Conservation (phyloP, 192 early-diverging fungal genomes). For the Coemansia sp. region DNA sequence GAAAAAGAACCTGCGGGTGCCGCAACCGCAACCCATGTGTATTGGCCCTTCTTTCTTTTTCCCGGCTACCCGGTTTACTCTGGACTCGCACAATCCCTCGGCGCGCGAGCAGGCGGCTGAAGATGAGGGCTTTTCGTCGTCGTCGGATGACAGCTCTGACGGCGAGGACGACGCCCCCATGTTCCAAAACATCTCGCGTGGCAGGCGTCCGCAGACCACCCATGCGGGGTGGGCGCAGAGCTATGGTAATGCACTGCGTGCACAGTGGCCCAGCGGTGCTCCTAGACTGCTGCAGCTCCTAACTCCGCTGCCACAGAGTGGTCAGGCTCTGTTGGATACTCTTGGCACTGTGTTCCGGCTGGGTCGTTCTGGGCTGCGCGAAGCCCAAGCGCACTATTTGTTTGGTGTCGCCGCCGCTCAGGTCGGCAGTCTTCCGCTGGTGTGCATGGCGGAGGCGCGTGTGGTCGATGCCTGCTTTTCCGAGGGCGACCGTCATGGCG, state of each 20-base stretch:
- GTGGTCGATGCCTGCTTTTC: slow-evolving; percentile 24
- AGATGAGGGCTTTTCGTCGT: slow-evolving; percentile 26
- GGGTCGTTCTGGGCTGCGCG: slow-evolving; percentile 25
- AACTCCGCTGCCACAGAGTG: slow-evolving; percentile 35
- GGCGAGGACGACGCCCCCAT: slow-evolving; percentile 6
- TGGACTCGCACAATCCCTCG: slow-evolving; percentile 4
- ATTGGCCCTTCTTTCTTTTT: slow-evolving; percentile 39
- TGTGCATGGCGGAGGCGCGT: slow-evolving; percentile 26
- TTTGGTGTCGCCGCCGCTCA: slow-evolving; percentile 39
- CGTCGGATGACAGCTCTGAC: slow-evolving; percentile 32
- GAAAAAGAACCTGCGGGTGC: slow-evolving; percentile 35
- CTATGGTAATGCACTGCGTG: slow-evolving; percentile 13
- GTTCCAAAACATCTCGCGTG: neutral
- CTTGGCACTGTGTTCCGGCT: slow-evolving; percentile 17
- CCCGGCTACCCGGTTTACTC: slow-evolving; percentile 20
- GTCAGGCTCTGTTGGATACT: slow-evolving; percentile 22
- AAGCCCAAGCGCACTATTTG: slow-evolving; percentile 37
- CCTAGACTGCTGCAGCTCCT: slow-evolving; percentile 43
- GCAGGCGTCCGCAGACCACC: slow-evolving; percentile 2
- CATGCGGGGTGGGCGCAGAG: slow-evolving; percentile 21
- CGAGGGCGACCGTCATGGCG: slow-evolving; percentile 27
- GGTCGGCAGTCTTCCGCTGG: slow-evolving; percentile 37
- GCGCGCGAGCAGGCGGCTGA: slow-evolving; percentile 4
- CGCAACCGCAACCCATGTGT: slow-evolving; percentile 22
- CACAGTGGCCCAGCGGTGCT: slow-evolving; percentile 31